Conservation (phyloP, 805 yeast species). For the Candida taoyuanica region DNA sequence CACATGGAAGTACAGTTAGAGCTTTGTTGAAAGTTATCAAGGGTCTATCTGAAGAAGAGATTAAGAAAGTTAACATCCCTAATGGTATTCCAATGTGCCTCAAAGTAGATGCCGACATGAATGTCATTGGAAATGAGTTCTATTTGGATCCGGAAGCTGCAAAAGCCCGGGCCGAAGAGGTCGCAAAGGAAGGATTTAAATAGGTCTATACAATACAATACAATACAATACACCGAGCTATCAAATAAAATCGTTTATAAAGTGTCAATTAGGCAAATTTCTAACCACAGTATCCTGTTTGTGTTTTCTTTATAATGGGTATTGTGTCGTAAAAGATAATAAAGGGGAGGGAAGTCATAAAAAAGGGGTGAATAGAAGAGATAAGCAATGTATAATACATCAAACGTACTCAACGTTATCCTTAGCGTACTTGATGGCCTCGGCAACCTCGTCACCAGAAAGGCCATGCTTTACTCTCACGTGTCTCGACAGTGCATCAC, state of each 20-base stretch:
- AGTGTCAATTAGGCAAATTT: too few relatives aligned
- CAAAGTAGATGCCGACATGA: constrained; percentile 49
- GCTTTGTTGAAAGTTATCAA: constrained; percentile 68
- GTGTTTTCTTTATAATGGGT: too few relatives aligned
- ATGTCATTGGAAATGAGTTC: constrained; percentile 49
- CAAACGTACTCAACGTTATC: constrained; percentile 61
- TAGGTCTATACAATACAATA: neutral
- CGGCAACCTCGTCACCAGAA: constrained; percentile 59
- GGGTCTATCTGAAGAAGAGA: constrained; percentile 59
- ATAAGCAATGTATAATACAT: neutral
- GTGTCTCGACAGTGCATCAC: constrained; percentile 93
- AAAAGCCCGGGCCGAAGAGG: constrained; percentile 71
- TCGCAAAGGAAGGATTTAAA: constrained; percentile 66
- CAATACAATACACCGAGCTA: too few relatives aligned
- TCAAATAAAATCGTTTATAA: too few relatives aligned
- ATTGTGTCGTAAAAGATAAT: too few relatives aligned
- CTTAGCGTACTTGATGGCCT: constrained; percentile 70
- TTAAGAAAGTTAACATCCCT: constrained; percentile 73
- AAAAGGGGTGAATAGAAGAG: neutral
- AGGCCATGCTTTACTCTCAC: constrained; percentile 85
- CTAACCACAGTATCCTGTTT: too few relatives aligned
- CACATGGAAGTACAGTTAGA: constrained; percentile 80
- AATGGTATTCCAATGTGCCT: constrained; percentile 78
- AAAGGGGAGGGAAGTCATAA: constrained; percentile 4
- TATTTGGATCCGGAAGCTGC: constrained; percentile 82